Conservation (phyloP, 768 basidiomycete genomes). For the Agaricus subrufescens region DNA sequence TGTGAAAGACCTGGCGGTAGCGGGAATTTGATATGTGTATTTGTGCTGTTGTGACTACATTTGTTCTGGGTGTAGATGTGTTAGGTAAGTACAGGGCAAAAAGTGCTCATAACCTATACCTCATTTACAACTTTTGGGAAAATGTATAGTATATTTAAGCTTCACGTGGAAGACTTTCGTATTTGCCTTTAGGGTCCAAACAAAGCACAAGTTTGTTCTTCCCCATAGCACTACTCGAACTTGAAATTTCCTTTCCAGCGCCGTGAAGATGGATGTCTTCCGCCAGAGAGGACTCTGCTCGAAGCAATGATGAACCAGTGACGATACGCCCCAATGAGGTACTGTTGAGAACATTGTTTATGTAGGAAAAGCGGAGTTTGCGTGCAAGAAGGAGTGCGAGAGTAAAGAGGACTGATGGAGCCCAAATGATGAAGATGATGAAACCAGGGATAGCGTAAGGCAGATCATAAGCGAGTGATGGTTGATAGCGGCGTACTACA, state of each 20-base stretch:
- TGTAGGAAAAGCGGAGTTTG: not conserved
- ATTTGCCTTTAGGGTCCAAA: not conserved
- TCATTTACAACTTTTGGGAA: no score
- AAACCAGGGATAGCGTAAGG: not conserved
- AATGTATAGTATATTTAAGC: not conserved
- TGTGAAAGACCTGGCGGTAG: no score
- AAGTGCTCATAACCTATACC: no score
- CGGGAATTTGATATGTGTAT: no score
- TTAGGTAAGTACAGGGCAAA: no score
- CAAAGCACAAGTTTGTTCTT: not conserved
- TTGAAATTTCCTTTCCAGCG: not conserved
- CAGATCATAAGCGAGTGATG: not conserved
- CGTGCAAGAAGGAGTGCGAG: not conserved
- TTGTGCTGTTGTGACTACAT: no score
- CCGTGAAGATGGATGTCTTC: not conserved
- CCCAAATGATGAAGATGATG: constrained; percentile 1
- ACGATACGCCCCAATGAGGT: not conserved
- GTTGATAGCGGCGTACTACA: not conserved
- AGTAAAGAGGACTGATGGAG: not conserved
- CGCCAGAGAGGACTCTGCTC: not conserved
- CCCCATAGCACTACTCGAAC: not conserved
- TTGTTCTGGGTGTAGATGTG: no score
- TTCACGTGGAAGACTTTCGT: not conserved
- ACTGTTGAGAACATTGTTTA: not conserved
- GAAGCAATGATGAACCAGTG: not conserved